Conservation (phyloP, 345 rosid genomes). For the Mallotus nudiflorus region DNA sequence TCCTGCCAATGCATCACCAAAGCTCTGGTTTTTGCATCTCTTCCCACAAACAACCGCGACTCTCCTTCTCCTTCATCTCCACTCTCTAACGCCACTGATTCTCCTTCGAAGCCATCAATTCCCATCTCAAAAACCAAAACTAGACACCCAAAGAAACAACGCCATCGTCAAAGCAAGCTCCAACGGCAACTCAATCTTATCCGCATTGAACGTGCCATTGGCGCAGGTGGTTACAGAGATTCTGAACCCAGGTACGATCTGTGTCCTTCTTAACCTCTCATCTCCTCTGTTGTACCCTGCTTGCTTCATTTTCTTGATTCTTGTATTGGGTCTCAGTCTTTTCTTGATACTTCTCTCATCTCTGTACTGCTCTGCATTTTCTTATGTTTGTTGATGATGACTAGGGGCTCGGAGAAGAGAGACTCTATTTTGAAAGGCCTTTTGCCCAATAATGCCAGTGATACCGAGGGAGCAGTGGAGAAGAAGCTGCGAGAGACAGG, state of each 20-base stretch:
- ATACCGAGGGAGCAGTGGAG: slow-evolving; percentile 55
- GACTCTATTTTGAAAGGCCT: slow-evolving; percentile 49
- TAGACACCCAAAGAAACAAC: background rate
- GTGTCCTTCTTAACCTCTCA: background rate
- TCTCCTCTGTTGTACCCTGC: too few species aligned
- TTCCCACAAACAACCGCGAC: background rate
- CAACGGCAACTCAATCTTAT: slow-evolving; percentile 41
- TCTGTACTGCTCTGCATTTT: too few species aligned
- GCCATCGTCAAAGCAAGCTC: background rate
- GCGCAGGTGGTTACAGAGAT: slow-evolving; percentile 80
- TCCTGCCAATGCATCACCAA: slow-evolving; percentile 13
- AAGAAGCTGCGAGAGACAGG: slow-evolving; percentile 74
- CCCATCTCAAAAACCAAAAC: slow-evolving; percentile 2
- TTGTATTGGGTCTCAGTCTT: background rate
- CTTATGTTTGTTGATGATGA: background rate
- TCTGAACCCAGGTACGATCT: slow-evolving; percentile 56
- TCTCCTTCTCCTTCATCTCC: slow-evolving; percentile 17
- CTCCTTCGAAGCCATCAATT: slow-evolving; percentile 9
- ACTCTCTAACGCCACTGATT: background rate
- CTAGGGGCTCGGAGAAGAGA: slow-evolving; percentile 46
- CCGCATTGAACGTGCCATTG: slow-evolving; percentile 74
- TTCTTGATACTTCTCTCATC: background rate
- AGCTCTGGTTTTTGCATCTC: slow-evolving; percentile 1
- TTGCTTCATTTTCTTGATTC: background rate
- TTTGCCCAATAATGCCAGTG: slow-evolving; percentile 40